Percentiles rank a stretch among this genome's conserved stretches.
phyloP scores from a whole-genome alignment of 306 rosid species.

The Vigna radiata region DNA sequence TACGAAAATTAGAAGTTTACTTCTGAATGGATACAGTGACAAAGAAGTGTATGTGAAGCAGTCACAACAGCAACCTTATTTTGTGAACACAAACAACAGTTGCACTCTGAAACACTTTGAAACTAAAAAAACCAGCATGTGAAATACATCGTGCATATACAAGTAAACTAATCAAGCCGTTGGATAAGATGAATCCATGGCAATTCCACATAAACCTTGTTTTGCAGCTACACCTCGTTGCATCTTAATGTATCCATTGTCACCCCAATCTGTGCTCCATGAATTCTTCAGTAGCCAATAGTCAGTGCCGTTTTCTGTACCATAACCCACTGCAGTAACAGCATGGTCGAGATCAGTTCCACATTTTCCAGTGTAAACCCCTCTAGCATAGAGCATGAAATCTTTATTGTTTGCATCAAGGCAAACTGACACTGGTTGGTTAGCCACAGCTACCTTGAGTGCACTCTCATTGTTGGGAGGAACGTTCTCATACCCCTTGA shows the following conservation, averaged over 20 bases:
- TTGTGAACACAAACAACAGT: not conserved
- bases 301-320: conserved; percentile 9
- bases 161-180: not conserved
- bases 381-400: conserved; percentile 32
- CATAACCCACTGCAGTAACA: conserved; percentile 38
- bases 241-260: conserved; percentile 37
- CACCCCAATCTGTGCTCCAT: conserved; percentile 39
- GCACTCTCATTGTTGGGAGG: conserved; percentile 31
- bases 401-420: conserved; percentile 24
- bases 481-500: conserved; percentile 39
- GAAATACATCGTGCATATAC: not conserved
- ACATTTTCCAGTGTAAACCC: conserved; percentile 12
- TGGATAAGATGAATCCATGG: conserved; percentile 41
- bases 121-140: not conserved
- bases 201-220: conserved; percentile 37
- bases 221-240: conserved; percentile 13
- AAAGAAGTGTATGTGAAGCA: too few relatives aligned
- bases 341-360: conserved; percentile 34
- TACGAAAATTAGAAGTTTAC: too few relatives aligned
- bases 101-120: not conserved
- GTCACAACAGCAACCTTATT: too few relatives aligned
- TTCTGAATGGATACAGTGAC: too few relatives aligned
- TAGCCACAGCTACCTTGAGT: conserved; percentile 22
- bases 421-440: conserved; percentile 42
- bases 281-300: conserved; percentile 43